Evolutionary conservation across 352 stramenopile genomes (phyloP).

Genomic region (Pythium folliculosum): DNA sequence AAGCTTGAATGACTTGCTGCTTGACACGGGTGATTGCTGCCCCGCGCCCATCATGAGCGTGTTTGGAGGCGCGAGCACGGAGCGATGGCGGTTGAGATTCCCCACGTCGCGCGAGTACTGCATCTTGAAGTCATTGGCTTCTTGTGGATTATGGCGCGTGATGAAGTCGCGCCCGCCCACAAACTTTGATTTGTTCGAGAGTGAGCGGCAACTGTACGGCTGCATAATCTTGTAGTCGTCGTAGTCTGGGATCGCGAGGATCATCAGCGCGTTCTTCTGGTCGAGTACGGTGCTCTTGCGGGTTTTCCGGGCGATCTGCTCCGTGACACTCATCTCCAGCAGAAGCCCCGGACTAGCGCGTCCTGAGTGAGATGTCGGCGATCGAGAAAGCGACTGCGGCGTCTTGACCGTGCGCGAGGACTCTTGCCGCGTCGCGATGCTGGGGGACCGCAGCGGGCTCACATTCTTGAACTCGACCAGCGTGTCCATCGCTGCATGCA

Average conservation of each 20-base stretch:
- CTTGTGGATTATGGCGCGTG: conserved; percentile 70
- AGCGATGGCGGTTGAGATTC: conserved; percentile 65
- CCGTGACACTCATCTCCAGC: conserved; percentile 61
- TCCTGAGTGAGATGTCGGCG: conserved; percentile 27
- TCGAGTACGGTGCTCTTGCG: conserved; percentile 72
- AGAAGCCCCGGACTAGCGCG: conserved; percentile 29
- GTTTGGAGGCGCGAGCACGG: conserved; percentile 52
- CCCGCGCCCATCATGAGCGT: conserved; percentile 28
- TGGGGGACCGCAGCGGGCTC: conserved; percentile 28
- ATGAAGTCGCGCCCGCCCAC: conserved; percentile 68
- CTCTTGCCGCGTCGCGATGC: conserved; percentile 20
- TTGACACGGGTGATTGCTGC: background rate
- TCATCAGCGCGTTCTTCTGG: conserved; percentile 66
- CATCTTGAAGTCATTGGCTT: conserved; percentile 76
- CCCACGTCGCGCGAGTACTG: conserved; percentile 71
- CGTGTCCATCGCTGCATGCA: conserved; percentile 21
- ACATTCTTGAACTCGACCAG: conserved; percentile 31
- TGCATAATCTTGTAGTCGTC: conserved; percentile 79
- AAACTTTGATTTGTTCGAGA: conserved; percentile 65
- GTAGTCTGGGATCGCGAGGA: conserved; percentile 76
- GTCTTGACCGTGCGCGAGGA: conserved; percentile 19
- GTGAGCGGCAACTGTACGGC: conserved; percentile 70
- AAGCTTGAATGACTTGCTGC: conserved; percentile 32
- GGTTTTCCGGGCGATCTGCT: conserved; percentile 68
- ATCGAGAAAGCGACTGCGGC: conserved; percentile 19